These are phyloP conservation scores for Phalaenopsis hybrid DNA, from an alignment of 116 monocot species.

Conservation along the genomic window DNA sequence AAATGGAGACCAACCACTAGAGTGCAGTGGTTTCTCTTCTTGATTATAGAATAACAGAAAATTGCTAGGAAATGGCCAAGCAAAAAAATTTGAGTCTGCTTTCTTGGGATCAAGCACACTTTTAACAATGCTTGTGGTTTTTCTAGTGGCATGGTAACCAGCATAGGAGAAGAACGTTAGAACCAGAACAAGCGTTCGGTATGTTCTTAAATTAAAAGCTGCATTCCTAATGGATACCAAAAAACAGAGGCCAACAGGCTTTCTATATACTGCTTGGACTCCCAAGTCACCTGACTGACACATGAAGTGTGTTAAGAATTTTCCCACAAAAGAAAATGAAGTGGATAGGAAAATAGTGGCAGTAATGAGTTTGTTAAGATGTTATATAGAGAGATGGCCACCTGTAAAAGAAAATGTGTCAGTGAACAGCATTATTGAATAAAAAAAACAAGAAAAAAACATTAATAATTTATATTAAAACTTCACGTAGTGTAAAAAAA, in stretches of 20 bases:
- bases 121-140: conserved; percentile 79
- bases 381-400: background rate
- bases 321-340: background rate
- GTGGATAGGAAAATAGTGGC: background rate
- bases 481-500: background rate
- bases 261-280: too few species aligned
- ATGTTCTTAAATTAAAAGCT: conserved; percentile 32
- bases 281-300: conserved; percentile 10
- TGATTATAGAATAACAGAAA: background rate
- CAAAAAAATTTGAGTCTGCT: conserved; percentile 11
- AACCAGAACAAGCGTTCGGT: conserved; percentile 48
- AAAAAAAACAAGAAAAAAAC: background rate
- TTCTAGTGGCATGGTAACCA: conserved; percentile 62
- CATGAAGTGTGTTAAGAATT: background rate
- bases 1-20: conserved; percentile 69
- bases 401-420: background rate
- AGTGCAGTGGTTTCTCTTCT: background rate
- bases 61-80: conserved; percentile 12
- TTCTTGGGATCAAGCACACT: conserved; percentile 56
- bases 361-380: background rate
- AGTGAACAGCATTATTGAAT: background rate
- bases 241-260: conserved; percentile 30
- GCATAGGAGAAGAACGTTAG: conserved; percentile 68
- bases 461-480: background rate
- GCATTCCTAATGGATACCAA: conserved; percentile 20